These are phyloP conservation scores for Blepharisma undulans DNA, from an alignment of 169 alveolate genomes.

Conservation along the genomic window DNA sequence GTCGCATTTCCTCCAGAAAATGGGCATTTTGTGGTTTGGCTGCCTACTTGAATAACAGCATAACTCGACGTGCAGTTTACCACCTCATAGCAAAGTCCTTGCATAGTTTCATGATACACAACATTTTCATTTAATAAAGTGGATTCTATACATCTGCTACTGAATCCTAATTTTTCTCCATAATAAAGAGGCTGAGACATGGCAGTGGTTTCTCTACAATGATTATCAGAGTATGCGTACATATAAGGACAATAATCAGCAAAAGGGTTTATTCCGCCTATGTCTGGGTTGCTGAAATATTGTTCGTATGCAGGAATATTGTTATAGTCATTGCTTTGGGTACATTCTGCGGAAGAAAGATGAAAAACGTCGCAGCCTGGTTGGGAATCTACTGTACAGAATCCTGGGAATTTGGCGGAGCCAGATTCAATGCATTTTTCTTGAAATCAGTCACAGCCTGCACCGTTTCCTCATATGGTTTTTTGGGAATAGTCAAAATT, in stretches of 20 bases:
- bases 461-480: neutral
- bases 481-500: neutral
- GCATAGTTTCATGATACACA: constrained; percentile 3
- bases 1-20: constrained; percentile 27
- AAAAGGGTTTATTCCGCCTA: constrained; percentile 9
- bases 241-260: constrained; percentile 4
- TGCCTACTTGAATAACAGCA: constrained; percentile 25
- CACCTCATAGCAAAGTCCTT: neutral
- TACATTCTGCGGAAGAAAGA: neutral
- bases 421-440: constrained; percentile 8
- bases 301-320: constrained; percentile 22
- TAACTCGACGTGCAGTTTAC: neutral
- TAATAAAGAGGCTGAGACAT: neutral
- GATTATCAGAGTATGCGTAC: neutral
- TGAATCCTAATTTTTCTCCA: neutral
- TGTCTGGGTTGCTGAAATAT: constrained; percentile 4
- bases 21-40: neutral
- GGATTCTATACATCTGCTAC: constrained; percentile 27
- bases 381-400: neutral
- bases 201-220: neutral
- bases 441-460: constrained; percentile 29
- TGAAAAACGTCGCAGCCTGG: neutral
- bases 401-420: neutral
- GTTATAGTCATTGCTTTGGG: neutral
- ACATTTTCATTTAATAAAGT: neutral